phyloP scores from a whole-genome alignment of 192 early-diverging fungal genomes.

The Pilaira anomala region DNA sequence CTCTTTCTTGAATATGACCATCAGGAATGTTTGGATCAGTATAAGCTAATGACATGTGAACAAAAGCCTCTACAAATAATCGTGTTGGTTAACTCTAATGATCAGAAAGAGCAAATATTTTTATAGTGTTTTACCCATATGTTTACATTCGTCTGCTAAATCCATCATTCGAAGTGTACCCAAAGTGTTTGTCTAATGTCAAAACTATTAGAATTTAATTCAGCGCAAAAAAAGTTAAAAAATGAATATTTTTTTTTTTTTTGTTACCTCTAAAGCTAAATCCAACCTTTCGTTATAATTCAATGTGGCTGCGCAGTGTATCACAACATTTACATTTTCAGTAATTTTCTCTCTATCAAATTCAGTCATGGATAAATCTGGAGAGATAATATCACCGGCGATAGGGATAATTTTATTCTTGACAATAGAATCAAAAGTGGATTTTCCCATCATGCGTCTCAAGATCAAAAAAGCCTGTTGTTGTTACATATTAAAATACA shows the following conservation, averaged over 20 bases:
- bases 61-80: slow-evolving; percentile 31
- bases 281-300: slow-evolving; percentile 48
- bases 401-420: slow-evolving; percentile 48
- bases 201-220: neutral
- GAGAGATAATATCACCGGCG: slow-evolving; percentile 42
- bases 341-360: slow-evolving; percentile 39
- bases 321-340: slow-evolving; percentile 41
- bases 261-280: slow-evolving; percentile 46
- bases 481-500: no score
- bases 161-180: slow-evolving; percentile 42
- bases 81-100: no score
- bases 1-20: slow-evolving; percentile 35
- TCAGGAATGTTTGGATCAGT: slow-evolving; percentile 31
- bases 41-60: slow-evolving; percentile 38
- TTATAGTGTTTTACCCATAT: slow-evolving; percentile 25
- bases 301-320: slow-evolving; percentile 52
- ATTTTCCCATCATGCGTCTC: slow-evolving; percentile 26
- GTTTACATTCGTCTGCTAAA: slow-evolving; percentile 37
- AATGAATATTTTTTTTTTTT: neutral
- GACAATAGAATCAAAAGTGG: slow-evolving; percentile 38
- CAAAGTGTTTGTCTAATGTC: slow-evolving; percentile 36
- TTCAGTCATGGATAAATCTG: slow-evolving; percentile 41
- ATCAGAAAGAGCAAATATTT: no score
- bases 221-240: no score
- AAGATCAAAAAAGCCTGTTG: slow-evolving; percentile 44